These are phyloP conservation scores for Coniochaeta sp. DNA, from an alignment of 2,329 filamentous ascomycete genomes.

Conservation along the genomic window DNA sequence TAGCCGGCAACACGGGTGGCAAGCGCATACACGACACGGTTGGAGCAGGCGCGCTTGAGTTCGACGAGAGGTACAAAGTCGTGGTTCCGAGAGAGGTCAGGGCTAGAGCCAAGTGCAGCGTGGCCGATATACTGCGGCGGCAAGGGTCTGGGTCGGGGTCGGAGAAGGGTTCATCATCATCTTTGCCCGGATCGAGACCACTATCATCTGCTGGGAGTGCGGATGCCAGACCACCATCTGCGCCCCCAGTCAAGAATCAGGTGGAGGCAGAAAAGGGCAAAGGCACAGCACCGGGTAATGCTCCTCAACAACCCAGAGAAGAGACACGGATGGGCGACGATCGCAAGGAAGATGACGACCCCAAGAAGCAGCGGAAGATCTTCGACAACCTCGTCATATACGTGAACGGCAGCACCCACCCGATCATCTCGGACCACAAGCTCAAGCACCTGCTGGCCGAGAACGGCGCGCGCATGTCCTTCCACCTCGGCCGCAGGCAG, in stretches of 20 bases:
- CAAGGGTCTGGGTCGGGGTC: slow-evolving; percentile 21
- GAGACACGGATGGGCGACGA: slow-evolving; percentile 40
- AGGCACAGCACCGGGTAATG: neutral
- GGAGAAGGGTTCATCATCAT: neutral
- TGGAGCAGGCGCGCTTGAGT: slow-evolving; percentile 55
- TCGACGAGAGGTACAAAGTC: slow-evolving; percentile 35
- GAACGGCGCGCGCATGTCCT: slow-evolving; percentile 66
- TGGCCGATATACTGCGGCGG: slow-evolving; percentile 45
- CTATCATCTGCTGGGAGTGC: neutral
- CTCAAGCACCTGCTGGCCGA: slow-evolving; percentile 70
- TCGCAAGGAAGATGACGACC: slow-evolving; percentile 8
- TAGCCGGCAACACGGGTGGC: slow-evolving; percentile 47
- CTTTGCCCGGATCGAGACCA: slow-evolving; percentile 24
- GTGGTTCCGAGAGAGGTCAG: slow-evolving; percentile 36
- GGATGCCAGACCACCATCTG: neutral
- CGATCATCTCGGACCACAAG: slow-evolving; percentile 76
- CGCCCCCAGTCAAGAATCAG: neutral
- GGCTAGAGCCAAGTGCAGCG: slow-evolving; percentile 33
- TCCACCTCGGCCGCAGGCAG: slow-evolving; percentile 61
- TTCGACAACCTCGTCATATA: slow-evolving; percentile 71
- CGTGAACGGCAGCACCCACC: slow-evolving; percentile 81
- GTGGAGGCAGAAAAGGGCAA: neutral
- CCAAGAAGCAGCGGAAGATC: slow-evolving; percentile 34
- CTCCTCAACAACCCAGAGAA: slow-evolving; percentile 23
- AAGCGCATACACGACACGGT: slow-evolving; percentile 57